Base-by-base conservation (phyloP, 2,329 filamentous ascomycete genomes). In the Ilyonectria mors-panacis region DNA sequence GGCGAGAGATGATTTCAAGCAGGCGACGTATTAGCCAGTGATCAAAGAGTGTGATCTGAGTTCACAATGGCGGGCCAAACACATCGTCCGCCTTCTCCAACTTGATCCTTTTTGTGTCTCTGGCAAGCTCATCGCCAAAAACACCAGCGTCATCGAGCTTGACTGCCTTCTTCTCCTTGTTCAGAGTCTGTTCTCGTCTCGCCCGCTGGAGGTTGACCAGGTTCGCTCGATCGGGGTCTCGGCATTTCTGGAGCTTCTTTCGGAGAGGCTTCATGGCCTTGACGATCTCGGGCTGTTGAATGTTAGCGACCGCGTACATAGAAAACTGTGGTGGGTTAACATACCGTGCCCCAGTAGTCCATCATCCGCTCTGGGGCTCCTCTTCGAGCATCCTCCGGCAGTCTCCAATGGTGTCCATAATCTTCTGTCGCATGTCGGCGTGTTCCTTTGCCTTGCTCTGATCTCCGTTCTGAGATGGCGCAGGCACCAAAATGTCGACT, bases 201-300 rank as follows among this genome's bases (percentile, higher is more conserved):
- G 89, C 88, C 69, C 87, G 86, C 74, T 93, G 91, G 57, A 93
- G 81, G 54, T 89, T 90, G 19, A 94, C 90, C 4, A 95, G 80
- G 78, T 95, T 92, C 48, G 87, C 89, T 63, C 93, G 89, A 72
- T 93, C 91, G 0, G 93, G 92, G 74, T 95, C 93, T 64, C 91
- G 85, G 73, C 93, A 95, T 73, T 87, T 88, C 67, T 88, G 89
- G n/a, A 95, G 83, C 77, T 94, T 94, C 80, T 87, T 89, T 17
- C 89, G 86, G 13, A 94, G 80, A 0, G 87, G 86, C 47, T 88
- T 88, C 71, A 90, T 85, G 4, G 77, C 76, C 50, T 81, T 82
- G 59, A 79, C 70, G 10, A 77, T 81, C 63, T 85, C 87, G 68
- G 80, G 80, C 83, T 85, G 69, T 76, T 3, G 9, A 33, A 10